phyloP scores from a whole-genome alignment of 495 filamentous ascomycete species.

The Talaromyces stipitatus region DNA sequence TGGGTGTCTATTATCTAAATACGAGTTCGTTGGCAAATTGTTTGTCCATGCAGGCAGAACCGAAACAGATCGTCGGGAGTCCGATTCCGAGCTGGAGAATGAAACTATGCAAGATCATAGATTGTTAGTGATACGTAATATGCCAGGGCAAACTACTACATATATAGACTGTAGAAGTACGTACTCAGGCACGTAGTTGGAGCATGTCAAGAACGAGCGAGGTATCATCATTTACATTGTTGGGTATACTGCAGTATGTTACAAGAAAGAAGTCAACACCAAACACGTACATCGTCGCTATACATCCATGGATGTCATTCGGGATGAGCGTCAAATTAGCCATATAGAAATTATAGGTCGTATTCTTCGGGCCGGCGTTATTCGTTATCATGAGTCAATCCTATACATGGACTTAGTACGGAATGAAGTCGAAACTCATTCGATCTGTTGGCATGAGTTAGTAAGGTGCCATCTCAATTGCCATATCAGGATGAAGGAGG shows the following conservation, averaged over 20 bases:
- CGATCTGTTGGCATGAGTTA: conserved; percentile 25
- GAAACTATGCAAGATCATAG: not conserved
- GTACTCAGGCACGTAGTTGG: too few species aligned
- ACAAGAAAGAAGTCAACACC: too few species aligned
- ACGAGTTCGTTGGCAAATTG: not conserved
- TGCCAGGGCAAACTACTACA: too few species aligned
- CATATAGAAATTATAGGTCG: not conserved
- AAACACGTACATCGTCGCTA: too few species aligned
- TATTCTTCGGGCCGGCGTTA: not conserved
- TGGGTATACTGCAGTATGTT: too few species aligned
- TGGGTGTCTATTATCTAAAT: too few species aligned
- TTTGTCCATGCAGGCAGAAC: not conserved
- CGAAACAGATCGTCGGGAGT: not conserved
- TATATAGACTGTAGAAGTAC: not conserved
- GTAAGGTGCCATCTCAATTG: not conserved
- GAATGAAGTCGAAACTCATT: conserved; percentile 41
- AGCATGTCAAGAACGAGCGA: too few species aligned
- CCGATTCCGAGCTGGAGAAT: not conserved
- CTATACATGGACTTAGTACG: conserved; percentile 20
- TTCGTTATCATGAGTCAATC: not conserved
- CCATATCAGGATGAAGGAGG: not conserved
- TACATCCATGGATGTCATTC: too few species aligned
- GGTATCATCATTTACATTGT: too few species aligned
- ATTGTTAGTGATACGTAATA: not conserved
- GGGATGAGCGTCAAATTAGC: not conserved